Evolutionary conservation across 2,329 filamentous ascomycete species (phyloP), one percentile per base, ranked within the genome.

Genomic region (Cucurbitaria berberidis): DNA sequence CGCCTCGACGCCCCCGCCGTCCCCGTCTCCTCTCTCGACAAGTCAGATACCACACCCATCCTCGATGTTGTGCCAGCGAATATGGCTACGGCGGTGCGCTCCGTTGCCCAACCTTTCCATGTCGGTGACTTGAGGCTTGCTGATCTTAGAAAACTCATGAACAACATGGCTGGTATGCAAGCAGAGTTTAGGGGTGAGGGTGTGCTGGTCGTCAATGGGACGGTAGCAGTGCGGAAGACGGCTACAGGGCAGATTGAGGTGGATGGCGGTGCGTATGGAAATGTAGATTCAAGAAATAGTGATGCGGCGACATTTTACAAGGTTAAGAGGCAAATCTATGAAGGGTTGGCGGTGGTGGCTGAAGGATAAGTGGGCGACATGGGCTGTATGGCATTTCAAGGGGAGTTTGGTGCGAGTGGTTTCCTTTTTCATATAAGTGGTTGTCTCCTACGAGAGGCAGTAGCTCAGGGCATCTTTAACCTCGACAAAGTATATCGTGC

Each of bases 171-270:
- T 16, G 92, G 93, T 0, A 92, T 97, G 77, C 87, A 86, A 13
- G 93, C 93, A 1, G 95, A 97, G 74, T 97, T 98, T 75, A 84
- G 91, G 44, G 95, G 95, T 44, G 93, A 98, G 75, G 95, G 95
- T 57, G 96, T 89, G 8, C 80, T 99, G 51, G 83, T 99, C 9
- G 88, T 99, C 50, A 93, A 98, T 70, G 90, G 91, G 1, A 85
- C 85, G 9, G 93, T 98, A 6, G 90, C 92, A 3, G 92, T 99
- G 40, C 83, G 91, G 55, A 98, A 99, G 80, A 90, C 89, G 41
- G 88, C 86, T 1, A 89, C 89, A n/a, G 93, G 93, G 0, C 87
- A 85, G 63, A 91, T 97, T 67, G 93, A 96, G 76, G 86, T 96
- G 16, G 93, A 96, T 77, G 89, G 74, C 15, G 73, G 68, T 7